phyloP scores from a whole-genome alignment of 2,329 filamentous ascomycete species.

The Didymella sp. region DNA sequence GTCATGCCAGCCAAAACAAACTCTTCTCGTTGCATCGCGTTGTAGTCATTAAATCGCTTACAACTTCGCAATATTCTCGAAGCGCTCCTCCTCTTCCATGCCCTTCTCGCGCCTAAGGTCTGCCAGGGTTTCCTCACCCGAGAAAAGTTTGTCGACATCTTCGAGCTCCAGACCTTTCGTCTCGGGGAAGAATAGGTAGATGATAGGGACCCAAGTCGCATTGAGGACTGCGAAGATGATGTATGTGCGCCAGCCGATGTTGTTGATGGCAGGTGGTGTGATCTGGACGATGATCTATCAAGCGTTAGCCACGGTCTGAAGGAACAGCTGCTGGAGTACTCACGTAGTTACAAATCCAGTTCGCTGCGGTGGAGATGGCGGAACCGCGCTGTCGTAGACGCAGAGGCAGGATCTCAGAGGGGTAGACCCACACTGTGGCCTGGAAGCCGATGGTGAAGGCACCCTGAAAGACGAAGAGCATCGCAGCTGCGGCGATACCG shows the following conservation, averaged over 20 bases:
- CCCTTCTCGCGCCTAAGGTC: slow-evolving; percentile 16
- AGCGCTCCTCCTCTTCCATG: slow-evolving; percentile 6
- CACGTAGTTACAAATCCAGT: slow-evolving; percentile 23
- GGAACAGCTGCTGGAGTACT: neutral
- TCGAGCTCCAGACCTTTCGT: slow-evolving; percentile 42
- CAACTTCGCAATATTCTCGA: slow-evolving; percentile 5
- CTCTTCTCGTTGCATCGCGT: neutral
- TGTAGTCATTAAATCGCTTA: neutral
- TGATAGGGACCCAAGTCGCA: slow-evolving; percentile 51
- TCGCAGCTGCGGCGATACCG: slow-evolving; percentile 25
- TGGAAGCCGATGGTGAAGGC: slow-evolving; percentile 30
- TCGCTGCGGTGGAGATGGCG: slow-evolving; percentile 18
- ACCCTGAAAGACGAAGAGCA: slow-evolving; percentile 29
- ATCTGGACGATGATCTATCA: slow-evolving; percentile 32
- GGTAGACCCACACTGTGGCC: slow-evolving; percentile 25
- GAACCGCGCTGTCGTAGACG: slow-evolving; percentile 22
- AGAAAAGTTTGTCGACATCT: slow-evolving; percentile 24
- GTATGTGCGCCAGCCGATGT: slow-evolving; percentile 40
- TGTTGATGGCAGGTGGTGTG: slow-evolving; percentile 50
- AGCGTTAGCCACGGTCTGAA: neutral
- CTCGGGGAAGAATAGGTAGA: slow-evolving; percentile 61
- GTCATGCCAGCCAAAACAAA: neutral
- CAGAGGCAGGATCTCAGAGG: slow-evolving; percentile 19
- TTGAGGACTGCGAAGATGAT: slow-evolving; percentile 36
- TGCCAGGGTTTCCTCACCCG: slow-evolving; percentile 16